Evolutionary conservation across 2,329 filamentous ascomycete species (phyloP).

Genomic region (Kalaharituber pfeilii): DNA sequence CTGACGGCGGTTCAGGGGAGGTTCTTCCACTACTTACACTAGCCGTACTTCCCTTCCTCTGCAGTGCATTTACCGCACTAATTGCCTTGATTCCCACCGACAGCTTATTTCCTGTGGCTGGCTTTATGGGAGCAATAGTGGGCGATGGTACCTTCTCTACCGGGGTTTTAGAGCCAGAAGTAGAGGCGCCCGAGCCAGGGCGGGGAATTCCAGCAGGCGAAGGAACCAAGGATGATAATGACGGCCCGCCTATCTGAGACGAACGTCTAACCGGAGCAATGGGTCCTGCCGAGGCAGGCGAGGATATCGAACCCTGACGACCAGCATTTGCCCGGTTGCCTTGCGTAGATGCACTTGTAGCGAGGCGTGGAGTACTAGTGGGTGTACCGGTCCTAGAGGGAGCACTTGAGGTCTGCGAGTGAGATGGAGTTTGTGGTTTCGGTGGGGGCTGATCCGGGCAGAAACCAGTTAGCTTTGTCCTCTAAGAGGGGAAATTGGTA

Average conservation of each 20-base stretch:
- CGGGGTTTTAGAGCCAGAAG: background rate
- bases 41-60: background rate
- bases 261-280: conserved; percentile 1
- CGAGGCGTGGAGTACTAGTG: conserved; percentile 4
- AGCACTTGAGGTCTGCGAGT: conserved; percentile 5
- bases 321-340: conserved; percentile 1
- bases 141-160: background rate
- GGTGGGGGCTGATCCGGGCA: too few relatives aligned
- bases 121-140: background rate
- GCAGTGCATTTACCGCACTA: background rate
- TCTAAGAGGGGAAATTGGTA: too few relatives aligned
- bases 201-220: background rate
- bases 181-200: background rate
- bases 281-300: conserved; percentile 18
- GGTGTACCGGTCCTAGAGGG: conserved; percentile 16
- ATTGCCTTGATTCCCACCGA: background rate
- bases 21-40: background rate
- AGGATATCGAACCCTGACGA: too few relatives aligned
- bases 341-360: background rate
- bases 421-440: too few relatives aligned
- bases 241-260: background rate
- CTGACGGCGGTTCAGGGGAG: background rate
- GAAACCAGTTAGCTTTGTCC: too few relatives aligned
- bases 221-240: background rate
- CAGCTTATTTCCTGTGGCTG: background rate